Evolutionary conservation across 352 stramenopile genomes (phyloP), one percentile per base, ranked within the genome.

Genomic region (Phytophthora pseudosyringae): DNA sequence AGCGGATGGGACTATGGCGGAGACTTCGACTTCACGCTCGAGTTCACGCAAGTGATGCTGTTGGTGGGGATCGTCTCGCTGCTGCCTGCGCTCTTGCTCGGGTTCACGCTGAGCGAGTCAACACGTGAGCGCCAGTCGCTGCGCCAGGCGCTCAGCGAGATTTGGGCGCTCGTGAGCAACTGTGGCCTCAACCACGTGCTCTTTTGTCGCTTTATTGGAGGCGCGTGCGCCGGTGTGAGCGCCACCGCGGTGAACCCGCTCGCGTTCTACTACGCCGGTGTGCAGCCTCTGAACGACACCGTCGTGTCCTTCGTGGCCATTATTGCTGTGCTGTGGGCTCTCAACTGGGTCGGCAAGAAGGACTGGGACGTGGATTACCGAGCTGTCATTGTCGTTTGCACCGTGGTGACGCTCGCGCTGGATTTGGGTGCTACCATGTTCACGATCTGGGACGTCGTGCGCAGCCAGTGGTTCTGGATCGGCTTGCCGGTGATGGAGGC

Each of bases 391-490:
- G 55, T 86, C 38, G 45, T 57, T 5, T 58, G 55, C 15, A 83
- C 61, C 3, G 31, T 81, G 11, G 45, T 71, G 5, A 39, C 79
- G 11, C 21, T 90, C 3, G 35, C 67, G 15, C 41, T 88, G 21
- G 81, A 90, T 61, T 75, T 62, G 21, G 61, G 63, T 7, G 62
- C 68, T 2, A 84, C 70, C 9, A 60, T 90, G 46, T 77, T 87
- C 39, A 88, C 81, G 16, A 75, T 87, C 44, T 92, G 80, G 72
- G 47, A 83, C 31, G 40, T 91, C 41, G 69, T 90, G 11, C 75
- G 83, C n/a, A 86, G 59, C 35, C 81, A 90, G 49, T 90, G 73
- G 71, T 74, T 93, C 36, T 91, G 74, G 75, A 79, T 89, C 46
- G 83, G 81, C 21, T 63, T 90, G 38, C 71, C 83, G 3, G 67